phyloP scores from a whole-genome alignment of 2,329 filamentous ascomycete genomes.

The Akanthomyces muscarius region DNA sequence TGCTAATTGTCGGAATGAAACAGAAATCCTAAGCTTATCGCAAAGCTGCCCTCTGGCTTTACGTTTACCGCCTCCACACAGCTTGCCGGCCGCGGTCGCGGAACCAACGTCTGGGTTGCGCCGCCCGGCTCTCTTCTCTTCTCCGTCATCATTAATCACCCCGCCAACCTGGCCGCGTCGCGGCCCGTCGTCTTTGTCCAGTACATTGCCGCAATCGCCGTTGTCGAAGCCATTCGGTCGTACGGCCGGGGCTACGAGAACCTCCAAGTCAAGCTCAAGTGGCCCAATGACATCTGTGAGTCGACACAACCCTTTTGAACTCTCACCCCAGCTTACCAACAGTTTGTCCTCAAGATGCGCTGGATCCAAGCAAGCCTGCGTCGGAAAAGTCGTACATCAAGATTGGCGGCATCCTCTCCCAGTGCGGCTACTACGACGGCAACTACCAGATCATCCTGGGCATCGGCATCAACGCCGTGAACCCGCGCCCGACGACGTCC shows the following conservation, averaged over 20 bases:
- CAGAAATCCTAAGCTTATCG: slow-evolving; percentile 74
- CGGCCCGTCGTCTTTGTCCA: slow-evolving; percentile 90
- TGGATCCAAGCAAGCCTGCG: slow-evolving; percentile 54
- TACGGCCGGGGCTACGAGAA: slow-evolving; percentile 74
- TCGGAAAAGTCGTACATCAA: slow-evolving; percentile 65
- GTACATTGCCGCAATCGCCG: slow-evolving; percentile 85
- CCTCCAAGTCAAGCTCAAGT: slow-evolving; percentile 83
- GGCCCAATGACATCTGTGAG: slow-evolving; percentile 92
- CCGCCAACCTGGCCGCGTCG: slow-evolving; percentile 63
- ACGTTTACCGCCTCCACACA: slow-evolving; percentile 84
- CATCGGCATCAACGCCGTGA: slow-evolving; percentile 80
- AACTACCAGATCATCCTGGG: slow-evolving; percentile 84
- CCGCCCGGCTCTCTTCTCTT: slow-evolving; percentile 84
- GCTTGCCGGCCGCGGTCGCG: slow-evolving; percentile 81
- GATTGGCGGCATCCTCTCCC: slow-evolving; percentile 88
- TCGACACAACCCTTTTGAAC: slow-evolving; percentile 13
- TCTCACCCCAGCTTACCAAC: slow-evolving; percentile 29
- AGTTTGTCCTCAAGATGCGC: slow-evolving; percentile 47
- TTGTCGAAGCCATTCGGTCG: slow-evolving; percentile 74
- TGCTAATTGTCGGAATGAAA: slow-evolving; percentile 38
- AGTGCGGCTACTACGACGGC: slow-evolving; percentile 73
- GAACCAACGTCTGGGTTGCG: slow-evolving; percentile 91
- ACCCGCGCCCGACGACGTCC: slow-evolving; percentile 80
- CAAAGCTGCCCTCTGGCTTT: slow-evolving; percentile 77
- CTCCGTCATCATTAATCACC: slow-evolving; percentile 82